Conservation (phyloP, 768 basidiomycete genomes). For the Xanthoconium purpureum region DNA sequence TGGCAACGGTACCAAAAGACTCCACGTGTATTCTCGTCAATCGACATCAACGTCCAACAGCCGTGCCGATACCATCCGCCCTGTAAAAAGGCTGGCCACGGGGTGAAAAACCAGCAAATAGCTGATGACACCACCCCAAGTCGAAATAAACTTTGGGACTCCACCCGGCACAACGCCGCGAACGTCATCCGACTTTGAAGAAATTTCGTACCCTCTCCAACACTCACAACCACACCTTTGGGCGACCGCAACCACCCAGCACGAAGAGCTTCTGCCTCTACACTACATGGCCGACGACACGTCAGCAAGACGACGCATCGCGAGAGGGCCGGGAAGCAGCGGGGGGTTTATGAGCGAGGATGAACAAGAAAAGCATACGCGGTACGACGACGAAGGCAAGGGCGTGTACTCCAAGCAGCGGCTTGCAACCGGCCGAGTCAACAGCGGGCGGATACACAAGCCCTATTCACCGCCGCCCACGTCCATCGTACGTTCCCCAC, state of each 20-base stretch:
- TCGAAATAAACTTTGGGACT: constrained; percentile 69
- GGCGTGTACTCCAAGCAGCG: constrained; percentile 55
- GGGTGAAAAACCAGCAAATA: constrained; percentile 12
- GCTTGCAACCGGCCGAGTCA: constrained; percentile 38
- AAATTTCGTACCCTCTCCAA: constrained; percentile 56
- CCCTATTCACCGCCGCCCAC: constrained; percentile 64
- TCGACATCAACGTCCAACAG: background rate
- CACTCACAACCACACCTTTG: constrained; percentile 27
- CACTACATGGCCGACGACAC: constrained; percentile 53
- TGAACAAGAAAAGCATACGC: constrained; percentile 26
- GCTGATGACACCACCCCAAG: constrained; percentile 62
- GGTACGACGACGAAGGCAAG: constrained; percentile 64
- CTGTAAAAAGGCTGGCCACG: background rate
- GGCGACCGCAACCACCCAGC: constrained; percentile 23
- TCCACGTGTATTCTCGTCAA: constrained; percentile 7
- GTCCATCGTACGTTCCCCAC: constrained; percentile 46
- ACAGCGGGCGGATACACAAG: constrained; percentile 61
- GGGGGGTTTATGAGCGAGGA: constrained; percentile 29
- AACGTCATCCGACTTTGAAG: constrained; percentile 69
- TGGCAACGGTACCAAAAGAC: background rate
- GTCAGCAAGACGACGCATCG: constrained; percentile 44
- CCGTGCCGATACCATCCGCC: background rate
- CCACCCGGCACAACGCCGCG: constrained; percentile 46
- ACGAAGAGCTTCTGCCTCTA: constrained; percentile 46
- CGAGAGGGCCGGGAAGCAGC: constrained; percentile 34